These are phyloP conservation scores for Rhodamnia argentea DNA, from an alignment of 345 rosid genomes.

Conservation along the genomic window DNA sequence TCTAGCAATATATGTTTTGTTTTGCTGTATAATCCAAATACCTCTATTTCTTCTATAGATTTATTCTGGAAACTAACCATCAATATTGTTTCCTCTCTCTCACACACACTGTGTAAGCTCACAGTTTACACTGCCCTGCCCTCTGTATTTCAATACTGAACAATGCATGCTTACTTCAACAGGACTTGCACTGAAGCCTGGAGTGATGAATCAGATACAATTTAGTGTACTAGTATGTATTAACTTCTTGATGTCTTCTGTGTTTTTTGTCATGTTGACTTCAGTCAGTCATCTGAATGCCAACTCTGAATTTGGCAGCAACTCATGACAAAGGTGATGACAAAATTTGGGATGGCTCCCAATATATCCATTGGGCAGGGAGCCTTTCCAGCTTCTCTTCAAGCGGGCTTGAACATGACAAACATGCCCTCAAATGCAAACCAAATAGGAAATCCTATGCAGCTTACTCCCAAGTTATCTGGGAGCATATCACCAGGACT, in stretches of 20 bases:
- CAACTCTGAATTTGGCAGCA: slow-evolving; percentile 27
- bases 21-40: background rate
- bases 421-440: slow-evolving; percentile 23
- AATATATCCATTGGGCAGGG: slow-evolving; percentile 26
- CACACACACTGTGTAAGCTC: background rate
- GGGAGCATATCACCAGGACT: slow-evolving; percentile 20
- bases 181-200: slow-evolving; percentile 89
- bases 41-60: background rate
- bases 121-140: background rate
- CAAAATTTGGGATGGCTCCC: slow-evolving; percentile 49
- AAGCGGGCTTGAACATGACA: slow-evolving; percentile 22
- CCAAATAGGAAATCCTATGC: slow-evolving; percentile 29
- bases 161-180: background rate
- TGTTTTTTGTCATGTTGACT: background rate
- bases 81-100: background rate
- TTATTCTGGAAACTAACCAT: background rate
- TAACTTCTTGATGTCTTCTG: background rate
- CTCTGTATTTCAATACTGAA: background rate
- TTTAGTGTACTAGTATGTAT: slow-evolving; percentile 39
- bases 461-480: slow-evolving; percentile 21
- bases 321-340: slow-evolving; percentile 44
- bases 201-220: slow-evolving; percentile 64
- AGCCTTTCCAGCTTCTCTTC: slow-evolving; percentile 27
- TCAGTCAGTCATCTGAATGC: slow-evolving; percentile 14
- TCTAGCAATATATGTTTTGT: background rate